phyloP scores from a whole-genome alignment of 2,329 filamentous ascomycete species.

The Diatrype stigma region DNA sequence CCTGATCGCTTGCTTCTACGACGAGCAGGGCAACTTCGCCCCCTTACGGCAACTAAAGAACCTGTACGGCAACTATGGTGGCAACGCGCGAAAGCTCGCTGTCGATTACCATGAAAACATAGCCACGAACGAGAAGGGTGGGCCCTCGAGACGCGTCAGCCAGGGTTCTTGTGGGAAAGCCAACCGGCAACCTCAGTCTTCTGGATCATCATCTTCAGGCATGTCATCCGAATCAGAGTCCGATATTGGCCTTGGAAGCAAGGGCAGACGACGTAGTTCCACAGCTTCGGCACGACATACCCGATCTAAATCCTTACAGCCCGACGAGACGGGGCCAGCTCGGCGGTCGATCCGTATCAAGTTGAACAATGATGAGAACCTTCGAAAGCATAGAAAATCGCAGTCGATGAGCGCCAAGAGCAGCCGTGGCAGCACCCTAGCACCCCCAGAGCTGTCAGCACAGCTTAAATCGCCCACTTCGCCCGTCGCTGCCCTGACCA shows the following conservation, averaged over 20 bases:
- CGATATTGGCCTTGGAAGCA: constrained; percentile 40
- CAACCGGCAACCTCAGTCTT: constrained; percentile 30
- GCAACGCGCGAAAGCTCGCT: constrained; percentile 45
- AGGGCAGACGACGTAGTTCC: constrained; percentile 23
- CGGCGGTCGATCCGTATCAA: constrained; percentile 88
- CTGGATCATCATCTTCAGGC: constrained; percentile 57
- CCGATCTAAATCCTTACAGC: constrained; percentile 58
- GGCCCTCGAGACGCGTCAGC: constrained; percentile 13
- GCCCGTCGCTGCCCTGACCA: constrained; percentile 71
- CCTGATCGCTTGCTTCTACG: constrained; percentile 76
- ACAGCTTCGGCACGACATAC: constrained; percentile 43
- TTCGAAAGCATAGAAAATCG: constrained; percentile 65
- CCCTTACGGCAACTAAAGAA: constrained; percentile 69
- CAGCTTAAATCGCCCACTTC: constrained; percentile 93
- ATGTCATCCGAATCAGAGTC: constrained; percentile 69
- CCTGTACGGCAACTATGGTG: constrained; percentile 49
- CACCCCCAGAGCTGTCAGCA: constrained; percentile 55
- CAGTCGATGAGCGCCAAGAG: constrained; percentile 45
- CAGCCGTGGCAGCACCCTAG: constrained; percentile 23
- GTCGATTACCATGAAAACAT: constrained; percentile 31
- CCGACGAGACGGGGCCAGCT: constrained; percentile 63
- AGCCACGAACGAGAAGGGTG: constrained; percentile 28
- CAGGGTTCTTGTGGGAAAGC: constrained; percentile 21
- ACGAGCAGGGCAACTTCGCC: constrained; percentile 74
- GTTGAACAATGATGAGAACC: constrained; percentile 70